phyloP scores from a whole-genome alignment of 2,329 filamentous ascomycete genomes.

The Nemania sp. region DNA sequence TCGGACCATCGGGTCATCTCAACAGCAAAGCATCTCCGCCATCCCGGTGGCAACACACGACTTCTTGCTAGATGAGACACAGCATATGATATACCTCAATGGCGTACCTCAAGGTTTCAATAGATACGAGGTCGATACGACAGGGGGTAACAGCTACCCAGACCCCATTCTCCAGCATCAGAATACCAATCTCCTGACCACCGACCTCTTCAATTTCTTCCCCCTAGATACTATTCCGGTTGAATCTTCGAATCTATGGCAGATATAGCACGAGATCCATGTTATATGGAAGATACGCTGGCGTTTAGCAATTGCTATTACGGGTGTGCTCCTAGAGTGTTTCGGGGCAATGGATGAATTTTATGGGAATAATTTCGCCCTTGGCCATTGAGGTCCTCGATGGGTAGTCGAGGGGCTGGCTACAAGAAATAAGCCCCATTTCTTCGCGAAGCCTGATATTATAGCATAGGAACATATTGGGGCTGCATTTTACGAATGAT shows the following conservation, averaged over 20 bases:
- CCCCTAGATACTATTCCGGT: conserved; percentile 16
- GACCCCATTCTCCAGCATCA: conserved; percentile 16
- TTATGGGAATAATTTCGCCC: too few species aligned
- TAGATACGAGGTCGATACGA: neutral
- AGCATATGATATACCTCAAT: conserved; percentile 28
- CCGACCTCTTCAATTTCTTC: conserved; percentile 27
- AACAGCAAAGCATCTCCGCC: neutral
- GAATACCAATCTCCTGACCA: conserved; percentile 21
- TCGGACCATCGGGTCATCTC: neutral
- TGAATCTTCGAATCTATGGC: conserved; percentile 13
- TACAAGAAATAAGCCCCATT: too few species aligned
- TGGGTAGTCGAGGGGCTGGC: too few species aligned
- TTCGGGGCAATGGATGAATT: too few species aligned
- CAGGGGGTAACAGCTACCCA: neutral
- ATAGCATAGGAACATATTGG: too few species aligned
- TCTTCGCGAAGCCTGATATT: too few species aligned
- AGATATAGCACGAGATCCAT: neutral
- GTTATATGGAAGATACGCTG: too few species aligned
- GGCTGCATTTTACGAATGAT: too few species aligned
- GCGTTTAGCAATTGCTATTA: too few species aligned
- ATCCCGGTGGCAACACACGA: conserved; percentile 17
- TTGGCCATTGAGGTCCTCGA: too few species aligned
- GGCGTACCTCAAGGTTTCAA: conserved; percentile 2
- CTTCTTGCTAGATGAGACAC: conserved; percentile 24
- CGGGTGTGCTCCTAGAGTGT: too few species aligned